phyloP scores from a whole-genome alignment of 176 grass and related monocot genomes.

The Pharus latifolius region DNA sequence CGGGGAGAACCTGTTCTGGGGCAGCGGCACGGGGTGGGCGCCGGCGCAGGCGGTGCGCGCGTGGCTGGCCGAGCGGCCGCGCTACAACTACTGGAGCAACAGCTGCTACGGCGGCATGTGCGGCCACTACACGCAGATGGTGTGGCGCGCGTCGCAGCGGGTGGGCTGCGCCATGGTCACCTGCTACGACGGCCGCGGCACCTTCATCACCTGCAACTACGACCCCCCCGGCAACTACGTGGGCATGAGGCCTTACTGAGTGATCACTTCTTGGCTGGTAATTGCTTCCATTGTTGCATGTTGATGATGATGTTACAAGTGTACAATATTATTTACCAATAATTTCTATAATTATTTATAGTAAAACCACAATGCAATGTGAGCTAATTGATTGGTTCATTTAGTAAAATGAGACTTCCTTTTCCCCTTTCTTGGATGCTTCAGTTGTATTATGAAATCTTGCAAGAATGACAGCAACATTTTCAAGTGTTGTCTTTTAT shows the following conservation, averaged over 20 bases:
- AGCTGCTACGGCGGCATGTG: constrained; percentile 56
- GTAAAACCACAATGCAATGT: not conserved
- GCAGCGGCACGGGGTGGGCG: constrained; percentile 53
- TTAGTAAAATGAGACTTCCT: not conserved
- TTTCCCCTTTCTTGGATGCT: not conserved
- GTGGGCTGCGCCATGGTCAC: constrained; percentile 50
- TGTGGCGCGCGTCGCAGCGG: constrained; percentile 30
- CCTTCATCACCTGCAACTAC: constrained; percentile 73
- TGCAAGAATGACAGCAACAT: not conserved
- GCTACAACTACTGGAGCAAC: constrained; percentile 66
- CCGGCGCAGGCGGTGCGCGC: constrained; percentile 46
- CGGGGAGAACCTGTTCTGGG: constrained; percentile 94
- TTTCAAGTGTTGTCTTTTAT: no score
- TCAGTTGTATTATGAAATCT: not conserved
- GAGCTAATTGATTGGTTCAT: not conserved
- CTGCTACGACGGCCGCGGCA: constrained; percentile 31
- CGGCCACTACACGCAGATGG: constrained; percentile 80
- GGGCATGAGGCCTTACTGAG: constrained; percentile 59
- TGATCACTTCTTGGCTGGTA: not conserved
- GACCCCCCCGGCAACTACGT: constrained; percentile 65
- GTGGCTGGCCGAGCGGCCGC: constrained; percentile 45
- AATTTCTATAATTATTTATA: not conserved
- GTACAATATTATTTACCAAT: constrained; percentile 23
- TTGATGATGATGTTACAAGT: constrained; percentile 11
- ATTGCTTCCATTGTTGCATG: not conserved